Evolutionary conservation across 1,139 yeast genomes (phyloP).

Genomic region (Geotrichum australiense): DNA sequence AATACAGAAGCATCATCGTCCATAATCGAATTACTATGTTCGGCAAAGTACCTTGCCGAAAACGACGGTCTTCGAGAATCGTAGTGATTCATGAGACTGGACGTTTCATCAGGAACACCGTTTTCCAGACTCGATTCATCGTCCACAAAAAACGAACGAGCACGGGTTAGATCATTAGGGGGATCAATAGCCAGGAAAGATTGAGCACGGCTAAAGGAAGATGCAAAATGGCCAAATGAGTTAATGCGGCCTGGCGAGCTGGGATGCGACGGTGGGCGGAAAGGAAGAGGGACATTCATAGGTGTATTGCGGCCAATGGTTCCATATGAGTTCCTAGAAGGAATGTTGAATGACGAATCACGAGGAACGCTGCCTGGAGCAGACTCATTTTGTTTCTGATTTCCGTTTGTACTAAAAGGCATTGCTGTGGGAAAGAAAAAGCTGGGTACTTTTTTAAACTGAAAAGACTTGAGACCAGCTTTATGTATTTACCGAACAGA

Average conservation of each 20-base stretch:
- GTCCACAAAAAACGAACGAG: conserved; percentile 44
- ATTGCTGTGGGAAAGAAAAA: too few species aligned
- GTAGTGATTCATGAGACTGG: conserved; percentile 7
- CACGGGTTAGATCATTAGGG: conserved; percentile 28
- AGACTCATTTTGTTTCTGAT: too few species aligned
- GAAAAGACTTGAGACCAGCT: too few species aligned
- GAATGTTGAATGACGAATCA: too few species aligned
- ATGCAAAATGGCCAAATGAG: conserved; percentile 70
- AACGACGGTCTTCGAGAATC: conserved; percentile 15
- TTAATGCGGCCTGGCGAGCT: conserved; percentile 34
- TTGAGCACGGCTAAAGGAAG: conserved; percentile 73
- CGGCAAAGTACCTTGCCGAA: conserved; percentile 19
- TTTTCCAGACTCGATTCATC: conserved; percentile 11
- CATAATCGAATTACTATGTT: conserved; percentile 28
- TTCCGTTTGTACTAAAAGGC: too few species aligned
- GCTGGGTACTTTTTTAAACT: too few species aligned
- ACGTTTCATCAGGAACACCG: conserved; percentile 3
- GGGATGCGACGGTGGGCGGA: background rate
- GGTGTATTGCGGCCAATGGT: too few species aligned
- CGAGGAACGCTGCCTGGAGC: too few species aligned
- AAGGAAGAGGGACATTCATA: too few species aligned
- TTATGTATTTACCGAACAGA: too few species aligned
- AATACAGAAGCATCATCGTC: conserved; percentile 24
- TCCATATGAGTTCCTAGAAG: too few species aligned
- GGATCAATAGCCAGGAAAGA: conserved; percentile 54